Evolutionary conservation across 345 rosid genomes (phyloP).

Genomic region (Eutrema heterophyllum): DNA sequence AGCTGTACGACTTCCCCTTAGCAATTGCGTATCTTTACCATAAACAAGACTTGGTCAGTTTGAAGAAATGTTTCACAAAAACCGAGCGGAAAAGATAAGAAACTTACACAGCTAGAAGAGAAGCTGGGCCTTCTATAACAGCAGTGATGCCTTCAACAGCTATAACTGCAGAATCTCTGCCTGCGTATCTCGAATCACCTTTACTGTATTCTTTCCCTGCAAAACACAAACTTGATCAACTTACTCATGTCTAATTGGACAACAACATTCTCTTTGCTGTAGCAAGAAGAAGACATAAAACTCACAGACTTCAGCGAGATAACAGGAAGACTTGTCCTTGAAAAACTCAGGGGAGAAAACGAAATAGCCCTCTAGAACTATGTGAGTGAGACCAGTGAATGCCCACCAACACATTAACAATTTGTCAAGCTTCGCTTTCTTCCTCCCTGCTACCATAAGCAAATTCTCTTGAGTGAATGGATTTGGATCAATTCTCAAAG

Average conservation of each 20-base stretch:
- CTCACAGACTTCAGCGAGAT: slow-evolving; percentile 96
- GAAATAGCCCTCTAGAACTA: slow-evolving; percentile 83
- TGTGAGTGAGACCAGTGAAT: slow-evolving; percentile 87
- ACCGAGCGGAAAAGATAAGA: background rate
- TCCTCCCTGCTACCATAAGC: slow-evolving; percentile 24
- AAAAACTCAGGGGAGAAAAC: slow-evolving; percentile 84
- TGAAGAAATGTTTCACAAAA: background rate
- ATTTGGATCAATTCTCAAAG: background rate
- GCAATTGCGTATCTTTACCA: slow-evolving; percentile 72
- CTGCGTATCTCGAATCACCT: slow-evolving; percentile 93
- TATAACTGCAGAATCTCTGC: slow-evolving; percentile 64
- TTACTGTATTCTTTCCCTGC: slow-evolving; percentile 98
- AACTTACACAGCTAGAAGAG: slow-evolving; percentile 76
- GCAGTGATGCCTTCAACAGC: slow-evolving; percentile 86
- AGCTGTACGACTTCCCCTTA: slow-evolving; percentile 64
- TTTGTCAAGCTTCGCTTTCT: slow-evolving; percentile 46
- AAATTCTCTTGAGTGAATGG: background rate
- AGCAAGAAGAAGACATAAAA: slow-evolving; percentile 5
- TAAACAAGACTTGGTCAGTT: background rate
- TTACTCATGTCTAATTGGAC: background rate
- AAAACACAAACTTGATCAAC: no score
- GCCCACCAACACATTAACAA: slow-evolving; percentile 97
- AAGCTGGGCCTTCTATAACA: slow-evolving; percentile 80
- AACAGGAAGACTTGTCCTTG: slow-evolving; percentile 64
- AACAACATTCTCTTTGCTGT: background rate